A percentile compares a stretch with the other conserved stretches of the same genome.
Conservation (phyloP, 73 alveolate genomes). For the Symbiodinium natans region DNA sequence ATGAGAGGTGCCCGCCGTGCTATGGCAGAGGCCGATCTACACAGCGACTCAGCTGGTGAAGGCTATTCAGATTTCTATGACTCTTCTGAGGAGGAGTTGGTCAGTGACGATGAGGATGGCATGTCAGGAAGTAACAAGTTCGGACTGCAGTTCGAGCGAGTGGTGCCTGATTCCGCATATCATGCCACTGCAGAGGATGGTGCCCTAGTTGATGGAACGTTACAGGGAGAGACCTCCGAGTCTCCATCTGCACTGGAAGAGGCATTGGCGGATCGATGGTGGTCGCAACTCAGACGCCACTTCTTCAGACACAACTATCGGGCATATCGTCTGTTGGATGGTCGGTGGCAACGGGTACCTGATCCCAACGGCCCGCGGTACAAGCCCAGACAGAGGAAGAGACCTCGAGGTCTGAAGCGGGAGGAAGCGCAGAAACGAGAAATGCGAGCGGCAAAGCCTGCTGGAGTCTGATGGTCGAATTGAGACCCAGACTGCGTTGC, state of each 20-base stretch:
- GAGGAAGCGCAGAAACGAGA: conserved; percentile 19
- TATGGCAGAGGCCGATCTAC: conserved; percentile 60
- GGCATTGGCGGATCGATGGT: conserved; percentile 70
- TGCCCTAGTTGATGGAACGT: background rate
- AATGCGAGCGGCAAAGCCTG: conserved; percentile 26
- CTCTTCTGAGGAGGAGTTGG: conserved; percentile 45
- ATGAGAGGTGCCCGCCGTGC: conserved; percentile 39
- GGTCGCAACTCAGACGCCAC: conserved; percentile 51
- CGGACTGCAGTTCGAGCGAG: conserved; percentile 75
- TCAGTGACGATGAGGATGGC: conserved; percentile 29
- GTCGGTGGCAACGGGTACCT: conserved; percentile 73
- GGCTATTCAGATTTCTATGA: background rate
- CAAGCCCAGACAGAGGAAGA: conserved; percentile 48
- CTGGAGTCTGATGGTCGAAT: background rate
- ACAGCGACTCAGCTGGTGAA: background rate
- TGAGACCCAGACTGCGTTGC: background rate
- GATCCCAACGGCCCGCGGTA: conserved; percentile 62
- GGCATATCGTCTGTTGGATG: conserved; percentile 51
- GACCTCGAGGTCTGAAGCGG: conserved; percentile 26
- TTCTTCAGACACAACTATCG: conserved; percentile 80
- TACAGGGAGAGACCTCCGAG: no score
- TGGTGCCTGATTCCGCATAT: conserved; percentile 77
- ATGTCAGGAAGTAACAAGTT: background rate
- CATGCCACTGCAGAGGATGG: conserved; percentile 67
- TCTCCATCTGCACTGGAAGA: conserved; percentile 18